phyloP scores from a whole-genome alignment of 2,329 filamentous ascomycete genomes.

The Pseudocercospora fuligena region DNA sequence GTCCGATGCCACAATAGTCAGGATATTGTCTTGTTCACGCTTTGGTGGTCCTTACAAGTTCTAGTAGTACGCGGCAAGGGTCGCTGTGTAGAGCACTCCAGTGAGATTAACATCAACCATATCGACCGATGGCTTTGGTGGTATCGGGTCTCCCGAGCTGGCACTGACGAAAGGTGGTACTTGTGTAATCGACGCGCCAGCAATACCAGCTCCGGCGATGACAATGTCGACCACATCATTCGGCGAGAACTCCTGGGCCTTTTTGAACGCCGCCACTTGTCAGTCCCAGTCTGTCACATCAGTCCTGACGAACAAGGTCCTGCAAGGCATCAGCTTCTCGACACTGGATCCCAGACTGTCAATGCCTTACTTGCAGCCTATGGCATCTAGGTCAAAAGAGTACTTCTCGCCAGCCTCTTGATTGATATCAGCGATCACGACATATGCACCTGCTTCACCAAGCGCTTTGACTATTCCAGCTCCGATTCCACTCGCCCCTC shows the following conservation, averaged over 20 bases:
- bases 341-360: neutral
- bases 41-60: neutral
- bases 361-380: neutral
- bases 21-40: neutral
- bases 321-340: neutral
- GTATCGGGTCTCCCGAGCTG: slow-evolving; percentile 12
- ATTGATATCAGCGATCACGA: slow-evolving; percentile 15
- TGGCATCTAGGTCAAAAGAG: neutral
- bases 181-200: slow-evolving; percentile 13
- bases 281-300: slow-evolving; percentile 38
- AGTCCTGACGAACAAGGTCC: slow-evolving; percentile 35
- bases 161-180: neutral
- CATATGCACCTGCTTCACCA: slow-evolving; percentile 6
- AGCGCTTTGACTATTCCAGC: slow-evolving; percentile 13
- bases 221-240: slow-evolving; percentile 38
- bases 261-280: slow-evolving; percentile 40
- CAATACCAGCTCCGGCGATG: slow-evolving; percentile 36
- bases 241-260: slow-evolving; percentile 32
- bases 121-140: slow-evolving; percentile 4
- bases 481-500: slow-evolving; percentile 10
- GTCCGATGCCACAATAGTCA: slow-evolving; percentile 19
- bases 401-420: slow-evolving; percentile 6
- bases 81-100: slow-evolving; percentile 18
- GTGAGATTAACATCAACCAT: slow-evolving; percentile 22
- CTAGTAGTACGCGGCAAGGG: slow-evolving; percentile 20